These are phyloP conservation scores for Cladorrhinum sp. DNA, from an alignment of 2,329 filamentous ascomycete genomes.

Conservation along the genomic window DNA sequence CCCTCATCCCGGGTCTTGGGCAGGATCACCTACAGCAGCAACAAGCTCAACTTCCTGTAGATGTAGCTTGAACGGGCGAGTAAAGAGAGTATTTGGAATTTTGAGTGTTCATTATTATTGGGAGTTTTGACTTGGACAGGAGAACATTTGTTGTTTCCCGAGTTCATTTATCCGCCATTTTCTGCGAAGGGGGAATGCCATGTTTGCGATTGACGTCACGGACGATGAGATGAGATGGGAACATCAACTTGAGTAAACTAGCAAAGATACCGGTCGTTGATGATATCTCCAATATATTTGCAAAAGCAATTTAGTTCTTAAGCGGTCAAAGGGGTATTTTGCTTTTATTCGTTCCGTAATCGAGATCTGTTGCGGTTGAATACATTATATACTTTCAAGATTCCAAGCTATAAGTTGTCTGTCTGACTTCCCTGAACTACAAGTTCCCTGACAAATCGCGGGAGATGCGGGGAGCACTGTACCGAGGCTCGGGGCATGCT, in stretches of 20 bases:
- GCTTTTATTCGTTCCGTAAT: not conserved
- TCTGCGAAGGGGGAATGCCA: not conserved
- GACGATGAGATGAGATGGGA: not conserved
- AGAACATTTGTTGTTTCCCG: not conserved
- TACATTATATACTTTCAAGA: not conserved
- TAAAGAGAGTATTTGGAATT: too few relatives aligned
- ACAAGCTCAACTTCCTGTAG: not conserved
- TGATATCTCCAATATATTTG: not conserved
- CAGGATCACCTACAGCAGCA: not conserved
- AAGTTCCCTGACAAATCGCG: not conserved
- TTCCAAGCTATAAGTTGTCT: not conserved
- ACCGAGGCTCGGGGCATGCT: conserved; percentile 4
- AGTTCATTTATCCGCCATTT: not conserved
- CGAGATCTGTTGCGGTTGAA: not conserved
- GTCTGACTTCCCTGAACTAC: not conserved
- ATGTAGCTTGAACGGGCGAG: not conserved
- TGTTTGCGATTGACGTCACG: not conserved
- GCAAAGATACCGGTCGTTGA: not conserved
- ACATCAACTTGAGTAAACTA: too few relatives aligned
- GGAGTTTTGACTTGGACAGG: not conserved
- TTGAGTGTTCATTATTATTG: not conserved
- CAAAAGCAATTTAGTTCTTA: not conserved
- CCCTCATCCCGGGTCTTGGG: not conserved
- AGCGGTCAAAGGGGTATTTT: not conserved
- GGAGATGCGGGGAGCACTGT: not conserved